Base-by-base conservation (phyloP, 192 early-diverging fungal genomes). In the Gaertneriomyces sp. region DNA sequence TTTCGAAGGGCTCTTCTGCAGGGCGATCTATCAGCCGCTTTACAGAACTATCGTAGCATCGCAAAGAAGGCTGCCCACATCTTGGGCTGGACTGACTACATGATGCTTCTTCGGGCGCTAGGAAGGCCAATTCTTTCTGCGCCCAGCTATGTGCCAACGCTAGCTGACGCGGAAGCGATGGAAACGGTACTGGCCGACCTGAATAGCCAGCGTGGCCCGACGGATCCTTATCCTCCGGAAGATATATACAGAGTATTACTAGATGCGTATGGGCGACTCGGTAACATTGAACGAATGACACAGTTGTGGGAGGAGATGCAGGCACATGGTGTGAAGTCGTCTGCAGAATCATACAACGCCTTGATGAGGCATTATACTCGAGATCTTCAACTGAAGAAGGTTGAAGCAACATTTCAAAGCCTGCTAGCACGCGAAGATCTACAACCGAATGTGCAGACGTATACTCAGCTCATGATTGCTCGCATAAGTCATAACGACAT, bases 381-480 rank as follows among this genome's bases (percentile, higher is more conserved):
- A 55, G 50, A 69, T 5, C 60, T 47, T 6, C 12, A 45, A 20
- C 51, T 55, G 16, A 53, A 41, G 20, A 17, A 9, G 9, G 68
- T 53, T 4, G 60, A 69, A 45, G 19, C 12, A 16, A 60, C 62
- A 12, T 69, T 55, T 42, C 19, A n/a, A n/a, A 42, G 41, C 5
- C 42, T 69, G 14, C 10, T 55, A 17, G n/a, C 17, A 12, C 47
- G 68, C 10, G 10, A 17, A 17, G 68, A 69, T 41, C 33, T 69
- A 10, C 17, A 44, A 17, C 68, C 68, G 7, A 45, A 55, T 38
- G 50, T 19, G 38, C 38, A 11, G 20, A 69, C 68, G 7, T 62
- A 44, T 53, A 42, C 60, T 10, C 51, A 47, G 9, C n/a, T 69
- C 5, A 69, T 69, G 40, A 69, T 56, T n/a, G 68, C 60, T 11